Base-by-base conservation (phyloP, 257 asterid species). In the Vinca minor region DNA sequence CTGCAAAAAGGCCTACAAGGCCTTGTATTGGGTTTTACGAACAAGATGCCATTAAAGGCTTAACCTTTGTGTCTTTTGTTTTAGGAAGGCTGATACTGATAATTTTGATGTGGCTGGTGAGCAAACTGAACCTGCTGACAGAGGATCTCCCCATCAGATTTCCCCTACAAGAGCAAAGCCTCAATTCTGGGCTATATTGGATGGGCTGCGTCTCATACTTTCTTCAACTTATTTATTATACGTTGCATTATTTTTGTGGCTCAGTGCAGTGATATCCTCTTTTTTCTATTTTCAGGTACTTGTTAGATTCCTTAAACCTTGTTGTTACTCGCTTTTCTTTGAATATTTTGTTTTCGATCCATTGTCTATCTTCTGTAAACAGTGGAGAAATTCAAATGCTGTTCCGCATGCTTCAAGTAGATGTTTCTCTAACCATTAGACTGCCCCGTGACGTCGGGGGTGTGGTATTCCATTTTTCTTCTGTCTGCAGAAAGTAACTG, bases 221-320 rank as follows among this genome's bases (percentile, higher is more conserved):
- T 79, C 96, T 45, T 93, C 97, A 70, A 69, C 87, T 50, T 93
- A 93, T 76, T 82, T 93, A 73, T 71, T 89, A 65, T 83, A 84
- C 64, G 96, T 93, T 66, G 86, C 97, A 4, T 76, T 89, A 42
- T 93, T 89, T 81, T 79, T 93, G 59, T 93, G 98, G 97, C 84
- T 89, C 46, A 83, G 91, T 80, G 96, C 96, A 64, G 85, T 89
- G 15, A 77, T 89, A 56, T 92, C 98, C 68, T 92, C 98, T 64
- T 87, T 92, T 88, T 92, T 92, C 82, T 92, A 92, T 83, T 89
- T 92, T 76, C 96, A 92, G 96, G 98, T 89, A 71, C 34, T 53
- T 60, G 18, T 26, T 38, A 20, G 31, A 54, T 26, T 28, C 42
- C 5, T 35, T 69, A 32, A 49, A 21, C 41, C 59, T 49, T 38